Evolutionary conservation across 768 basidiomycete genomes (phyloP).

Genomic region (Xanthoconium stramineum): DNA sequence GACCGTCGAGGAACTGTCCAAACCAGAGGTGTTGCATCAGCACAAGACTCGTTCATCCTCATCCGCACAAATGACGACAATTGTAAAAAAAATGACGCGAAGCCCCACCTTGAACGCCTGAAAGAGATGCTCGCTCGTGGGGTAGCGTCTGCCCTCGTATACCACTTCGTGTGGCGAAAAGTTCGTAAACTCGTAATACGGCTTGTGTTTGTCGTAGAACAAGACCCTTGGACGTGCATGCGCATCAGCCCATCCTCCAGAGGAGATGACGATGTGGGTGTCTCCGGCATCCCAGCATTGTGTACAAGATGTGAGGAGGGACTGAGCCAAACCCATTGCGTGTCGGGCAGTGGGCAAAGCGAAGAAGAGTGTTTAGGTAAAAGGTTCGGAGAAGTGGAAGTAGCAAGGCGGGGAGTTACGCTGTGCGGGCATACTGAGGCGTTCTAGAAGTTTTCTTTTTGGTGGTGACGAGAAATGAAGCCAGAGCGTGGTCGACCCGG

Average conservation of each 20-base stretch:
- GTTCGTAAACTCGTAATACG: conserved; percentile 71
- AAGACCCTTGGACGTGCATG: conserved; percentile 37
- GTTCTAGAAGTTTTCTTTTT: neutral
- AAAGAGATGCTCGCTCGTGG: conserved; percentile 75
- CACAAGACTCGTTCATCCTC: too few species aligned
- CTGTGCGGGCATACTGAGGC: conserved; percentile 7
- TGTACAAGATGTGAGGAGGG: conserved; percentile 15
- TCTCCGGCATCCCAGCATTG: conserved; percentile 28
- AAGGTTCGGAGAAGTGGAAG: neutral
- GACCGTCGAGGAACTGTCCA: conserved; percentile 54
- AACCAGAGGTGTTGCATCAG: conserved; percentile 1
- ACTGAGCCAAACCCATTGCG: conserved; percentile 19
- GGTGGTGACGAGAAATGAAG: conserved; percentile 10
- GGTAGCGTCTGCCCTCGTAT: conserved; percentile 62
- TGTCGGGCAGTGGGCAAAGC: neutral
- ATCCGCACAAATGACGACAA: too few species aligned
- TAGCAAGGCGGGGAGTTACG: neutral
- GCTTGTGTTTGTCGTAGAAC: conserved; percentile 64
- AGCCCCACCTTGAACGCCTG: conserved; percentile 66
- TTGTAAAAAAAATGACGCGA: neutral
- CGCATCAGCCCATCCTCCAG: conserved; percentile 23
- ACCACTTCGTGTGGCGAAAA: conserved; percentile 67
- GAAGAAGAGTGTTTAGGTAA: neutral
- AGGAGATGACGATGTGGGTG: conserved; percentile 27
- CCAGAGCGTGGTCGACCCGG: conserved; percentile 1